These are phyloP conservation scores for Tetrapisispora nanseiensis DNA, from an alignment of 805 yeast species.

Conservation along the genomic window DNA sequence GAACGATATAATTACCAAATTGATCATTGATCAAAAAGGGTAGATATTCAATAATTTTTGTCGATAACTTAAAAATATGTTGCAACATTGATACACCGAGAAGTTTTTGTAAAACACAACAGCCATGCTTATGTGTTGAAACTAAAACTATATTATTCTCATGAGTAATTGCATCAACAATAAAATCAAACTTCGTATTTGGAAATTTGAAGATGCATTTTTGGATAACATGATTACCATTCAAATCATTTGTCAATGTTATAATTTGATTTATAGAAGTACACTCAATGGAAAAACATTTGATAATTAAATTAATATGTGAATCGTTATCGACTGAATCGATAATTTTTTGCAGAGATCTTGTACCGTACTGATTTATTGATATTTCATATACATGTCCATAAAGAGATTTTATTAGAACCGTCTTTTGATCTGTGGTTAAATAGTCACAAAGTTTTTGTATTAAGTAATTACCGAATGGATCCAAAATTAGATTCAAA, in stretches of 20 bases:
- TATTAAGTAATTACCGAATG: constrained; percentile 71
- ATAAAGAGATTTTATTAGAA: constrained; percentile 46
- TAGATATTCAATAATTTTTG: constrained; percentile 44
- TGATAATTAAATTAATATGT: constrained; percentile 43
- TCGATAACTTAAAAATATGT: constrained; percentile 50
- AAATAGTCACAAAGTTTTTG: constrained; percentile 61
- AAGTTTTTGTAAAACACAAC: constrained; percentile 71
- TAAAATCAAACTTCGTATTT: constrained; percentile 57
- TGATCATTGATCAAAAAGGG: constrained; percentile 63
- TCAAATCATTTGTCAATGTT: constrained; percentile 61
- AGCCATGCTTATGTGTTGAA: constrained; percentile 78
- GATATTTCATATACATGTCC: constrained; percentile 51
- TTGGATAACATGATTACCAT: constrained; percentile 78
- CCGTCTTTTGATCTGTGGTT: constrained; percentile 44
- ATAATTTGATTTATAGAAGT: constrained; percentile 46
- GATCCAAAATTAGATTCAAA: constrained; percentile 62
- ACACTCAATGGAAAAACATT: constrained; percentile 35
- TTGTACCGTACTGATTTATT: constrained; percentile 72
- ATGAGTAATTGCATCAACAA: constrained; percentile 54
- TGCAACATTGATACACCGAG: constrained; percentile 48
- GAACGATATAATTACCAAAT: constrained; percentile 77
- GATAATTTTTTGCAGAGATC: constrained; percentile 70
- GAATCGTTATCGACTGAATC: constrained; percentile 49
- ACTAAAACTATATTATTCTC: constrained; percentile 47
- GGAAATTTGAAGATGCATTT: constrained; percentile 64